A percentile compares a stretch with the other conserved stretches of the same genome.
Evolutionary conservation across 169 alveolate genomes (phyloP).

Genomic region (Eimeria sp.): DNA sequence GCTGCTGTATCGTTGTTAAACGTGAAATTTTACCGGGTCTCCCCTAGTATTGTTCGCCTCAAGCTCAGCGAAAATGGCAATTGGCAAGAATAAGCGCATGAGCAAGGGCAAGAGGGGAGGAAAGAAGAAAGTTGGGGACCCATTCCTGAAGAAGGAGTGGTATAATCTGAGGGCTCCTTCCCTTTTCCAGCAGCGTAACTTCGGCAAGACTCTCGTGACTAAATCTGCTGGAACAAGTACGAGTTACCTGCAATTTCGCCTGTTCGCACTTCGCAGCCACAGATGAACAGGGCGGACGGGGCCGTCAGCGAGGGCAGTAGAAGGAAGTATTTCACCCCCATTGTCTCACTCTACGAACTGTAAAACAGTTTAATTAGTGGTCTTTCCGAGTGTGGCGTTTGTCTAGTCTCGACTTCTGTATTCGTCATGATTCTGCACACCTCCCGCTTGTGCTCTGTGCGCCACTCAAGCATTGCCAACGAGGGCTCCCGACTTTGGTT

Average conservation of each 20-base stretch:
- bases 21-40: conserved; percentile 12
- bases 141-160: conserved; percentile 98
- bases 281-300: not conserved
- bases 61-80: conserved; percentile 93
- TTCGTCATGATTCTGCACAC: not conserved
- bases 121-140: conserved; percentile 98
- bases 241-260: not conserved
- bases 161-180: conserved; percentile 98
- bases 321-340: not conserved
- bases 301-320: not conserved
- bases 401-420: not conserved
- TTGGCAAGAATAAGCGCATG: conserved; percentile 98
- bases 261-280: not conserved
- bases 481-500: not conserved
- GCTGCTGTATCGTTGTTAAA: too few species aligned
- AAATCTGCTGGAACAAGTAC: conserved; percentile 96
- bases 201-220: conserved; percentile 97
- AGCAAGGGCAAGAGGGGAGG: conserved; percentile 98
- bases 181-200: conserved; percentile 95
- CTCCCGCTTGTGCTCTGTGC: not conserved
- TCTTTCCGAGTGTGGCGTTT: not conserved
- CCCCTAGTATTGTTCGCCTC: conserved; percentile 39
- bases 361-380: not conserved
- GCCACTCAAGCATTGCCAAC: not conserved
- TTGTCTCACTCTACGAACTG: not conserved